A percentile compares a stretch with the other conserved stretches of the same genome.
Evolutionary conservation across 2,329 filamentous ascomycete genomes (phyloP).

Genomic region (Exophiala sideris): DNA sequence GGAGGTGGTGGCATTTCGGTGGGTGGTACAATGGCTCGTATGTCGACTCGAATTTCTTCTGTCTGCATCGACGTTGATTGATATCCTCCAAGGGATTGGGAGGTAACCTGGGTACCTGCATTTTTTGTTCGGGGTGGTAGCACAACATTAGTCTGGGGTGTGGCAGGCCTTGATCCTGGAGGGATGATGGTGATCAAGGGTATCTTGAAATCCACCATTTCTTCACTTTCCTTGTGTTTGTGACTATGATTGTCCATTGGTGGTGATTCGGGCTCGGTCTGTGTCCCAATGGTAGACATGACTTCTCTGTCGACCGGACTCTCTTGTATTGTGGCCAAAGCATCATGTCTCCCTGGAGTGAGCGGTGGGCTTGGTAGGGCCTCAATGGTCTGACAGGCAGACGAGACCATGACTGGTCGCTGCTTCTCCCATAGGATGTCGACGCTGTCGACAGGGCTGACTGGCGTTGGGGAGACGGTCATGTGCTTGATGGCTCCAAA

Average conservation of each 20-base stretch:
- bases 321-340: slow-evolving; percentile 25
- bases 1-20: slow-evolving; percentile 74
- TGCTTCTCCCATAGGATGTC: slow-evolving; percentile 23
- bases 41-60: slow-evolving; percentile 82
- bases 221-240: slow-evolving; percentile 23
- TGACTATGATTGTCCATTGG: slow-evolving; percentile 13
- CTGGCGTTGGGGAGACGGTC: slow-evolving; percentile 12
- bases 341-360: slow-evolving; percentile 32
- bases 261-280: slow-evolving; percentile 19
- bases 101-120: slow-evolving; percentile 73
- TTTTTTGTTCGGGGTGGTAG: slow-evolving; percentile 80
- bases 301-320: slow-evolving; percentile 20
- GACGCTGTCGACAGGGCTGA: slow-evolving; percentile 20
- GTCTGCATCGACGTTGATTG: slow-evolving; percentile 71
- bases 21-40: slow-evolving; percentile 70
- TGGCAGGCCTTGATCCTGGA: slow-evolving; percentile 76
- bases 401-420: slow-evolving; percentile 39
- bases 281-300: slow-evolving; percentile 24
- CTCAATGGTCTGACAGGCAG: slow-evolving; percentile 43
- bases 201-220: slow-evolving; percentile 51
- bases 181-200: slow-evolving; percentile 91
- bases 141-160: slow-evolving; percentile 61
- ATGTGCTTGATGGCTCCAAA: slow-evolving; percentile 13
- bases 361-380: slow-evolving; percentile 36
- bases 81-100: slow-evolving; percentile 46